Evolutionary conservation across 257 asterid species (phyloP), one percentile per base, ranked within the genome.

Genomic region (Solanum stenotomum): DNA sequence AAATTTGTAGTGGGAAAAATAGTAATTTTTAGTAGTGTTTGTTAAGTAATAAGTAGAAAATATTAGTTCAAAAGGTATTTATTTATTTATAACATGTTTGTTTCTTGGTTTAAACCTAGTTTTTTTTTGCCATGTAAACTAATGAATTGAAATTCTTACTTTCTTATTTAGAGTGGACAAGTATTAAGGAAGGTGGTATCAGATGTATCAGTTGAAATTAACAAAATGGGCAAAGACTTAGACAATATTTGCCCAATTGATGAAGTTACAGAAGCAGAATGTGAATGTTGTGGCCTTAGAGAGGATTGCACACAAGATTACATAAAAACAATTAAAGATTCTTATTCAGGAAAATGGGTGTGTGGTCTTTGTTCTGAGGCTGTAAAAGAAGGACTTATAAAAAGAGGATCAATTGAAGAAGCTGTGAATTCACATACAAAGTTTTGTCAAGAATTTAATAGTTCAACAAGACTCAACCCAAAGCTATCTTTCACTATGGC

Each of bases 361-460:
- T 96, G 99, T 46, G 99, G 99, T 46, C 92, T 96, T 2, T 96
- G 99, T 88, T 89, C 98, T 0, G 99, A 94, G 89, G 99, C 99
- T 0, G 99, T 96, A 86, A 95, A 93, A 31, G 96, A 93, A 76
- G 98, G 95, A 92, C 93, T 93, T 63, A 10, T 63, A 93, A 95
- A 88, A 89, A 92, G 93, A 61, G 94, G 91, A 33, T 72, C 77
- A 10, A 79, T 79, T 68, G 96, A 92, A 56, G 93, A 90, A 44
- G 99, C 99, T 0, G 11, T 96, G 85, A 89, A 87, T 6, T 94
- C 95, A 8, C 99, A 96, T 87, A 95, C 91, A 76, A 92, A 93
- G 89, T 94, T 98, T 1, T 96, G 98, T 40, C 89, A 92, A 0
- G 93, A 87, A 91, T 96, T 96, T 25, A 96, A 96, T 87, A 87